These are phyloP conservation scores for Cystobasidium sp. DNA, from an alignment of 1,284 basidiomycete species.

Conservation along the genomic window DNA sequence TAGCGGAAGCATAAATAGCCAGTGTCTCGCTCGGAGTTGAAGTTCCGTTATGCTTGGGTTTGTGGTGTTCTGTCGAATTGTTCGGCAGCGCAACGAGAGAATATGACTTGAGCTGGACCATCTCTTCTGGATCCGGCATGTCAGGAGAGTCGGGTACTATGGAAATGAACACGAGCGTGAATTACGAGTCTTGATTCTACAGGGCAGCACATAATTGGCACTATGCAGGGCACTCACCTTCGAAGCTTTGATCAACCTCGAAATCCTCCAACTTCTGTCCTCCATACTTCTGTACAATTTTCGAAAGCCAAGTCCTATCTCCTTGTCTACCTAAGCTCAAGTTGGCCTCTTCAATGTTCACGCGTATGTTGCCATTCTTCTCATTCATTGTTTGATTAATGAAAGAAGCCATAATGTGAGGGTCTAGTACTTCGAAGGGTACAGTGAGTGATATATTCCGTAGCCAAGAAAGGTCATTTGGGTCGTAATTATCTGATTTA, in stretches of 20 bases:
- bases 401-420: constrained; percentile 40
- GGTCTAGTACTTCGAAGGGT: constrained; percentile 47
- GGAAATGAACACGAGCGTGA: background rate
- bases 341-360: constrained; percentile 30
- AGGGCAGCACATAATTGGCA: background rate
- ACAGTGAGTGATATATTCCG: constrained; percentile 43
- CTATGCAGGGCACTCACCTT: constrained; percentile 15
- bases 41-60: constrained; percentile 9
- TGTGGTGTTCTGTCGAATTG: constrained; percentile 21
- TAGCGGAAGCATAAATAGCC: constrained; percentile 25
- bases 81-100: constrained; percentile 32
- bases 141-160: constrained; percentile 48
- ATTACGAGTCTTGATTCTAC: background rate
- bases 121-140: constrained; percentile 34
- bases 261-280: constrained; percentile 22
- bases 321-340: constrained; percentile 16
- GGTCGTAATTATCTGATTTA: constrained; percentile 45
- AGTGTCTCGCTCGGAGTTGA: constrained; percentile 7
- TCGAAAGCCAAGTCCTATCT: constrained; percentile 15
- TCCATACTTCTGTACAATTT: constrained; percentile 32
- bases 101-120: constrained; percentile 31
- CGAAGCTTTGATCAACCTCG: constrained; percentile 23
- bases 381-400: constrained; percentile 43
- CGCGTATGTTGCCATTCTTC: constrained; percentile 35
- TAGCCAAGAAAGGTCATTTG: constrained; percentile 37